Conservation (phyloP, 768 basidiomycete species). For the Podaxis sp. region DNA sequence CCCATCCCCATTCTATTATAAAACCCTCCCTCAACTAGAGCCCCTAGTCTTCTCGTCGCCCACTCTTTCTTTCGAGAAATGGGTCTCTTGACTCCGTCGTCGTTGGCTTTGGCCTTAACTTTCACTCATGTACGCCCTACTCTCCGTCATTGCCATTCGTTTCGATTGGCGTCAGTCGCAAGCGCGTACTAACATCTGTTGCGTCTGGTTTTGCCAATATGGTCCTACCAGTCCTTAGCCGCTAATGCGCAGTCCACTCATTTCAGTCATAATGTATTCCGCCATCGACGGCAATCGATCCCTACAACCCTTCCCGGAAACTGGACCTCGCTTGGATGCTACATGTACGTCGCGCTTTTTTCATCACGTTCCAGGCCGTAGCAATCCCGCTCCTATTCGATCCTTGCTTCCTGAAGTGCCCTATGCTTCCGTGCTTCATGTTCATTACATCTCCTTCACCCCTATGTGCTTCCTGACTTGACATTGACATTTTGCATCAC, state of each 20-base stretch:
- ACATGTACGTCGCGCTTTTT: slow-evolving; percentile 42
- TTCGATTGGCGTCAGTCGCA: neutral
- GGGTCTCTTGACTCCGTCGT: slow-evolving; percentile 31
- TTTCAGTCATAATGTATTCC: slow-evolving; percentile 23
- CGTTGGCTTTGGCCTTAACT: slow-evolving; percentile 33
- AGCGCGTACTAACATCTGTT: slow-evolving; percentile 5
- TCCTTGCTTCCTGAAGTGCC: neutral
- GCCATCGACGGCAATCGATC: slow-evolving; percentile 40
- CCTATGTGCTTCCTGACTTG: neutral
- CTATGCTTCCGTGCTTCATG: neutral
- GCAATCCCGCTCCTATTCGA: neutral
- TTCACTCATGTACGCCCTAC: slow-evolving; percentile 38
- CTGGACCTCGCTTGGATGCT: slow-evolving; percentile 64
- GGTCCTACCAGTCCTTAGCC: slow-evolving; percentile 1
- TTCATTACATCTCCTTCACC: slow-evolving; percentile 9
- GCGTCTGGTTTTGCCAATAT: neutral
- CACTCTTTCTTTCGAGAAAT: slow-evolving; percentile 26
- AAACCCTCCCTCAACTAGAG: neutral
- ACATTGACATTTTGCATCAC: slow-evolving; percentile 5
- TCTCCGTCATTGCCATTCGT: neutral
- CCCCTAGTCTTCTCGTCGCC: slow-evolving; percentile 13
- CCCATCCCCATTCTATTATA: slow-evolving; percentile 4
- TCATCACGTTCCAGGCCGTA: neutral
- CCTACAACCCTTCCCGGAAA: slow-evolving; percentile 46
- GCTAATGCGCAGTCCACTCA: slow-evolving; percentile 21